These are phyloP conservation scores for Rhodamnia argentea DNA, from an alignment of 345 rosid species.

Conservation along the genomic window DNA sequence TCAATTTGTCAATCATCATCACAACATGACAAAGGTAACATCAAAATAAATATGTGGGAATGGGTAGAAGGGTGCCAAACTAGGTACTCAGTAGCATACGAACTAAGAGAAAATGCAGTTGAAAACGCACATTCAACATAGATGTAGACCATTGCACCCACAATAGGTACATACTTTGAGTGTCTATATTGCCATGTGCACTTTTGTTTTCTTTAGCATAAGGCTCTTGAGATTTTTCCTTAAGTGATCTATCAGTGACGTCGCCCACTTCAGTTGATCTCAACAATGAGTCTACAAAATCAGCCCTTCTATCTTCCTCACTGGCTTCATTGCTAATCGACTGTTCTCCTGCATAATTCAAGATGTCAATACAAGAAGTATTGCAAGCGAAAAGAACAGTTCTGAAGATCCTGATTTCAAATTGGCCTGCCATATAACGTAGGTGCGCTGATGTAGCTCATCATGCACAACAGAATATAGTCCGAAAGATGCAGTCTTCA, in stretches of 20 bases:
- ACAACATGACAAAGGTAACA: background rate
- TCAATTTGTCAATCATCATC: background rate
- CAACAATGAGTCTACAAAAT: conserved; percentile 66
- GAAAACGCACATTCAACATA: background rate
- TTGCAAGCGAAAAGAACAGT: background rate
- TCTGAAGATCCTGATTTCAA: background rate
- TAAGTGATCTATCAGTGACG: conserved; percentile 6
- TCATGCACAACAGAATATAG: background rate
- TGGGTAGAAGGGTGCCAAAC: background rate
- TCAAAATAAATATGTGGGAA: background rate
- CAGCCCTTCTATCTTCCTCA: conserved; percentile 61
- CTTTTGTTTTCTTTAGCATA: conserved; percentile 16
- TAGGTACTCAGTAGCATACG: background rate
- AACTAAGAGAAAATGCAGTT: background rate
- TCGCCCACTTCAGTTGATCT: conserved; percentile 13
- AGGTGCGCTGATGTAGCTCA: background rate
- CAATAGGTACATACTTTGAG: conserved; percentile 31
- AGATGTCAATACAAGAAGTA: conserved; percentile 1
- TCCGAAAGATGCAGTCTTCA: background rate
- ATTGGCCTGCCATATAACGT: background rate
- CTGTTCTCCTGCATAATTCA: conserved; percentile 33
- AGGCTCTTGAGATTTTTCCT: conserved; percentile 16
- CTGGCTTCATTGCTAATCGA: conserved; percentile 28
- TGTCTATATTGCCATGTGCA: background rate
- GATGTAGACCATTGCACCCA: background rate